Conservation (phyloP, 331 rosid species). For the Quercus lobata region DNA sequence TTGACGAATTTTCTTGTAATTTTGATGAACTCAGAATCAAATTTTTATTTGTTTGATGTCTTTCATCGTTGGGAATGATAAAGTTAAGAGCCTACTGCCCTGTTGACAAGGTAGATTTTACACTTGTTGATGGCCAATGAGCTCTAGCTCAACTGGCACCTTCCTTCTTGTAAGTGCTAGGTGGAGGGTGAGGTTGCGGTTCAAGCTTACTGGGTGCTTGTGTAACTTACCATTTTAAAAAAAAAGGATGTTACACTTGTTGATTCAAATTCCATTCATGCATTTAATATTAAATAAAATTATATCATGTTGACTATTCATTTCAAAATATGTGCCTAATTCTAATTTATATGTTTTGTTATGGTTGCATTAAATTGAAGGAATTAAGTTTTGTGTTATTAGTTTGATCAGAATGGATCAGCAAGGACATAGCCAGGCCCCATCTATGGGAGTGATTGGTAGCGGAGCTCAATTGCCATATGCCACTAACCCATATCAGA, state of each 20-base stretch:
- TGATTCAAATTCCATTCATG: not conserved
- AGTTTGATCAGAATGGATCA: conserved; percentile 65
- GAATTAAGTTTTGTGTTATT: not conserved
- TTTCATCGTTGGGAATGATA: not conserved
- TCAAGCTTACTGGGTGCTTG: too few relatives aligned
- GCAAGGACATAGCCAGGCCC: conserved; percentile 69
- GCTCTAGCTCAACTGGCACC: too few relatives aligned
- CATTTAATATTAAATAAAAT: not conserved
- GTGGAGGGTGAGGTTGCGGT: too few relatives aligned
- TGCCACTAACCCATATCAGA: conserved; percentile 58
- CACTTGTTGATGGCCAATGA: not conserved
- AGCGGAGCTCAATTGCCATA: conserved; percentile 64
- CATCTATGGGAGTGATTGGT: conserved; percentile 62
- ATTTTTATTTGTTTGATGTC: not conserved
- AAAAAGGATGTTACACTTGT: not conserved
- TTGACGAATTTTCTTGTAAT: not conserved
- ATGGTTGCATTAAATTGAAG: not conserved
- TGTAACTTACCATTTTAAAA: too few relatives aligned
- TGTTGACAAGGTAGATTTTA: not conserved
- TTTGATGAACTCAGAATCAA: not conserved
- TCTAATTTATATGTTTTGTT: not conserved
- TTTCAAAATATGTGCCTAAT: not conserved
- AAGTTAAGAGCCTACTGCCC: not conserved
- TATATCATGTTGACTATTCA: not conserved
- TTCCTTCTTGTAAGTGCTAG: too few relatives aligned